Percentiles rank a stretch among this genome's conserved stretches.
These are phyloP conservation scores for Fusarium caatingaense DNA, from an alignment of 2,329 filamentous ascomycete genomes.

Conservation along the genomic window DNA sequence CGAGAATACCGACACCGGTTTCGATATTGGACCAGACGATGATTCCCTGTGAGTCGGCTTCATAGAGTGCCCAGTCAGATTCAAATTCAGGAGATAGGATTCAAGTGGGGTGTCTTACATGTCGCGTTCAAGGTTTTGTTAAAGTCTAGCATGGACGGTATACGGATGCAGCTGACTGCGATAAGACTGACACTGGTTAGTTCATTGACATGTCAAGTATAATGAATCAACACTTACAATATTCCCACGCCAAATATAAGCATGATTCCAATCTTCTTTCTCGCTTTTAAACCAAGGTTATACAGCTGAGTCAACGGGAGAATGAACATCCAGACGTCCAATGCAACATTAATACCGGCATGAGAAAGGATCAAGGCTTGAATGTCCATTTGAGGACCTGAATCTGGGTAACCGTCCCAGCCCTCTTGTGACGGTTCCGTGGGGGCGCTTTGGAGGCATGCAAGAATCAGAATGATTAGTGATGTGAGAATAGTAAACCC, in stretches of 20 bases:
- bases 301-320: conserved; percentile 4
- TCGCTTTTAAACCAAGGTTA: not conserved
- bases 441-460: not conserved
- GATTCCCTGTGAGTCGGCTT: conserved; percentile 7
- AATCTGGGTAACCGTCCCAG: not conserved
- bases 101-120: not conserved
- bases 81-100: fast-evolving
- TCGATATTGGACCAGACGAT: conserved; percentile 14
- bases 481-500: not conserved
- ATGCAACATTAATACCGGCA: not conserved
- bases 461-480: not conserved
- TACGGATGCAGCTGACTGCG: conserved; percentile 10
- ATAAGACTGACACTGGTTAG: not conserved
- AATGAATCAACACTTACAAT: not conserved
- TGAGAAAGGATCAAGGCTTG: not conserved
- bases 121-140: conserved; percentile 1
- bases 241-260: conserved; percentile 7
- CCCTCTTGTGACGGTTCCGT: conserved; percentile 1
- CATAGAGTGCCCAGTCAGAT: not conserved
- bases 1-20: conserved; percentile 1
- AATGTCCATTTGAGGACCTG: not conserved
- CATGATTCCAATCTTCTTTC: conserved; percentile 10
- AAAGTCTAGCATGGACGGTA: not conserved
- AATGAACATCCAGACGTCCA: conserved; percentile 18
- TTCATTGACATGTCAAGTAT: fast-evolving